Conservation (phyloP, 192 early-diverging fungal species). For the Lobulomyces angularis region DNA sequence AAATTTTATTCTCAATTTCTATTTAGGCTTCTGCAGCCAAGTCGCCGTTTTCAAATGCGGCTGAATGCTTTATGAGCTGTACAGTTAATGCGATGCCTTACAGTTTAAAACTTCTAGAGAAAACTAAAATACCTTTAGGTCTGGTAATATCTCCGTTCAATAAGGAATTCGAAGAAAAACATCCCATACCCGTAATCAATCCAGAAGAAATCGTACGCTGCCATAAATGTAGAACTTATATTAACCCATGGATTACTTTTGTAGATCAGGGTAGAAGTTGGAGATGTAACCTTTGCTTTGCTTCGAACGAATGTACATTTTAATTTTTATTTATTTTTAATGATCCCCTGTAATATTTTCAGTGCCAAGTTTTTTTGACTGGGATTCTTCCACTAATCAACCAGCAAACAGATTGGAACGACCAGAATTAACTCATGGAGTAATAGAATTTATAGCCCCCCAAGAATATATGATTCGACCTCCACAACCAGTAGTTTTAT, state of each 20-base stretch:
- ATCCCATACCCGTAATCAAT: too few species aligned
- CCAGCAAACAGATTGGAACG: constrained; percentile 78
- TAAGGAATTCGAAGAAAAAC: constrained; percentile 29
- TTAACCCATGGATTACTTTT: neutral
- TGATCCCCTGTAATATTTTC: neutral
- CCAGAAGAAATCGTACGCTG: too few species aligned
- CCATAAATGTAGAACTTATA: too few species aligned
- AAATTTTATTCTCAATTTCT: neutral
- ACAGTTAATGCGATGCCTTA: constrained; percentile 85
- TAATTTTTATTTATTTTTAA: too few species aligned
- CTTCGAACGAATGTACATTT: neutral
- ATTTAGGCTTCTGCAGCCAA: constrained; percentile 25
- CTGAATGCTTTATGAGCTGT: constrained; percentile 69
- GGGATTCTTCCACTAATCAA: constrained; percentile 61
- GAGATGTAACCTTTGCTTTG: neutral
- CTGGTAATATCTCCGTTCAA: constrained; percentile 77
- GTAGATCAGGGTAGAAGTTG: neutral
- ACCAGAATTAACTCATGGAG: constrained; percentile 75
- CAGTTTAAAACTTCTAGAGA: constrained; percentile 65
- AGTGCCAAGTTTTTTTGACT: constrained; percentile 66
- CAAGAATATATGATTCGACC: constrained; percentile 98
- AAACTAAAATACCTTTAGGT: constrained; percentile 81
- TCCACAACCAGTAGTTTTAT: constrained; percentile 86
- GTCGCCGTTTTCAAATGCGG: constrained; percentile 47
- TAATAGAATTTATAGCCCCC: constrained; percentile 90